Conservation (phyloP, 768 basidiomycete species). For the Kondoa subrosea region DNA sequence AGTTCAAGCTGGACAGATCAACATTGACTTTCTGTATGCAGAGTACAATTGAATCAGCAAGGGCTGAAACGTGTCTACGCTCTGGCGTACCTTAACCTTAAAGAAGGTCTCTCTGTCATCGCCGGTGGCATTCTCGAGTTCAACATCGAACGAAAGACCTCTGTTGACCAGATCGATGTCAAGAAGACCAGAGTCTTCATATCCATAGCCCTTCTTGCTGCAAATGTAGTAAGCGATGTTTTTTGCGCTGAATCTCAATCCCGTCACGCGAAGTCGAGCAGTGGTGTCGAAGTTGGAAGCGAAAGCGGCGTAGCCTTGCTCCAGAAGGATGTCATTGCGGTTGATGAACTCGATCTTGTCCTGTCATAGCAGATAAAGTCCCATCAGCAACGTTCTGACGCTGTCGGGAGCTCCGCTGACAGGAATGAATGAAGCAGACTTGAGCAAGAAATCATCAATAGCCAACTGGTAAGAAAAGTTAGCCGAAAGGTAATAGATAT, state of each 20-base stretch:
- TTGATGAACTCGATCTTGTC: constrained; percentile 9
- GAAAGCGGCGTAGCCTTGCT: constrained; percentile 33
- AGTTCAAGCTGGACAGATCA: constrained; percentile 27
- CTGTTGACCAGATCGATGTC: constrained; percentile 32
- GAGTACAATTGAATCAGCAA: background rate
- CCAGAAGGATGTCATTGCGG: constrained; percentile 2
- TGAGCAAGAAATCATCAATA: constrained; percentile 5
- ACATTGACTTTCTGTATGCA: background rate
- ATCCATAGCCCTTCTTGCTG: constrained; percentile 32
- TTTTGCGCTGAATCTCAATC: constrained; percentile 32
- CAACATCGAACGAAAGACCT: constrained; percentile 34
- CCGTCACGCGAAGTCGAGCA: constrained; percentile 31
- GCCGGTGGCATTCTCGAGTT: constrained; percentile 33
- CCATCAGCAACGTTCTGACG: background rate
- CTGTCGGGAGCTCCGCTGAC: background rate
- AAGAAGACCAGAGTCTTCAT: constrained; percentile 33
- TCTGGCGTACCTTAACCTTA: constrained; percentile 25
- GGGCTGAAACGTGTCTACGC: background rate
- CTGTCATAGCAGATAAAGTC: background rate
- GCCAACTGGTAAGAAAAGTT: background rate
- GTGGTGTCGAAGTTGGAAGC: constrained; percentile 33
- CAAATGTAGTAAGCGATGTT: constrained; percentile 35
- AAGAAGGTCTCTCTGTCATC: constrained; percentile 34
- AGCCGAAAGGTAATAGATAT: background rate
- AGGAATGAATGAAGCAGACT: constrained; percentile 5